A percentile compares a stretch with the other conserved stretches of the same genome.
phyloP scores from a whole-genome alignment of 78 protist genomes.

The Chrysochromulina parva region DNA sequence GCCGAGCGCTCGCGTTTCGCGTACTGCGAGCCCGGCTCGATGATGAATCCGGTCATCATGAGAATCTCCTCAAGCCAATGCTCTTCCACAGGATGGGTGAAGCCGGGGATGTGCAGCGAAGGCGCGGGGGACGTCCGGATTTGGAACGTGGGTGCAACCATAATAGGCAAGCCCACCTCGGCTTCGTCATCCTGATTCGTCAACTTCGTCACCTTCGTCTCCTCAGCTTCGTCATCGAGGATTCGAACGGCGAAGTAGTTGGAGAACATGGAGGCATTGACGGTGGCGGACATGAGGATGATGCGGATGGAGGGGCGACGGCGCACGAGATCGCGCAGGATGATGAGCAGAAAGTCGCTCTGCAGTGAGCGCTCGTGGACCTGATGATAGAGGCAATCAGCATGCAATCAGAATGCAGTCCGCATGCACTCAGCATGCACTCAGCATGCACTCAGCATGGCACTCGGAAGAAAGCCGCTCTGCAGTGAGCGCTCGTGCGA shows the following conservation, averaged over 20 bases:
- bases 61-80: slow-evolving; percentile 62
- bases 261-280: slow-evolving; percentile 74
- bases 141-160: too few relatives aligned
- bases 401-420: too few relatives aligned
- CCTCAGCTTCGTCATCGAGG: too few relatives aligned
- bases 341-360: slow-evolving; percentile 74
- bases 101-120: slow-evolving; percentile 69
- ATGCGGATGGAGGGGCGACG: slow-evolving; percentile 41
- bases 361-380: slow-evolving; percentile 89
- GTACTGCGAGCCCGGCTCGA: not conserved
- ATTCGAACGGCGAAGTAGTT: slow-evolving; percentile 58
- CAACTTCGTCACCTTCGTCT: too few relatives aligned
- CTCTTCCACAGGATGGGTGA: slow-evolving; percentile 63
- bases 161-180: too few relatives aligned
- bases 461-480: not conserved
- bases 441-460: not conserved
- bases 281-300: slow-evolving; percentile 85
- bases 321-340: slow-evolving; percentile 55
- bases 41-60: not conserved
- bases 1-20: not conserved
- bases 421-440: too few relatives aligned
- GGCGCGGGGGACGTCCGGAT: not conserved
- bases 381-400: not conserved
- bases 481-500: not conserved
- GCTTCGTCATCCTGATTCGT: too few relatives aligned